Percentiles rank a stretch among this genome's conserved stretches.
These are phyloP conservation scores for Aspergillus steynii DNA, from an alignment of 495 filamentous ascomycete species.

Conservation along the genomic window DNA sequence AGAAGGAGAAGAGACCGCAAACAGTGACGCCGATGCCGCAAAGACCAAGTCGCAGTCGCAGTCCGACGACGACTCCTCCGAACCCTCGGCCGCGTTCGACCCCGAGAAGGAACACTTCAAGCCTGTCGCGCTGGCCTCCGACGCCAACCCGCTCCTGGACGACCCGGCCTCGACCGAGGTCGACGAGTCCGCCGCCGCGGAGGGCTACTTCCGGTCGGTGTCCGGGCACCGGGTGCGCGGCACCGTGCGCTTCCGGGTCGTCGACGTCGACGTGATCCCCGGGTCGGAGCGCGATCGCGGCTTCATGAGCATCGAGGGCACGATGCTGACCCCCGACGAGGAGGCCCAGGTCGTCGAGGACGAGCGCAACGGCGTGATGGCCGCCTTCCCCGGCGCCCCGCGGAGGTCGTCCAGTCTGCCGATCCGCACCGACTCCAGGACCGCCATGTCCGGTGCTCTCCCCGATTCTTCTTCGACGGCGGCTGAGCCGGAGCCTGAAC, in stretches of 20 bases:
- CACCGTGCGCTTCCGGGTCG: conserved; percentile 60
- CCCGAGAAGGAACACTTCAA: conserved; percentile 46
- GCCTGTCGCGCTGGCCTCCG: conserved; percentile 34
- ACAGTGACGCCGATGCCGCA: conserved; percentile 10
- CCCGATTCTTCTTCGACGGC: conserved; percentile 15
- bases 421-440: background rate
- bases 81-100: conserved; percentile 32
- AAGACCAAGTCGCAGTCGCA: conserved; percentile 6
- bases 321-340: conserved; percentile 55
- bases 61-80: conserved; percentile 28
- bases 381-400: conserved; percentile 6
- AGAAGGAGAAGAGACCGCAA: conserved; percentile 29
- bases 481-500: conserved; percentile 19
- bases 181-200: conserved; percentile 36
- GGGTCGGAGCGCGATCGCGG: conserved; percentile 58
- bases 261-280: conserved; percentile 60
- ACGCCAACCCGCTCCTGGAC: conserved; percentile 31
- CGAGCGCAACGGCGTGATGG: conserved; percentile 34
- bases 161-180: conserved; percentile 27
- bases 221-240: conserved; percentile 63
- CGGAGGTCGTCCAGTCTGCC: background rate
- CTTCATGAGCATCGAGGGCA: conserved; percentile 70
- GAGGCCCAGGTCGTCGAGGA: conserved; percentile 40
- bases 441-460: conserved; percentile 21
- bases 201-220: conserved; percentile 63